A percentile compares a stretch with the other conserved stretches of the same genome.
Conservation (phyloP, 164 flowering plant species). For the Umbellularia californica region DNA sequence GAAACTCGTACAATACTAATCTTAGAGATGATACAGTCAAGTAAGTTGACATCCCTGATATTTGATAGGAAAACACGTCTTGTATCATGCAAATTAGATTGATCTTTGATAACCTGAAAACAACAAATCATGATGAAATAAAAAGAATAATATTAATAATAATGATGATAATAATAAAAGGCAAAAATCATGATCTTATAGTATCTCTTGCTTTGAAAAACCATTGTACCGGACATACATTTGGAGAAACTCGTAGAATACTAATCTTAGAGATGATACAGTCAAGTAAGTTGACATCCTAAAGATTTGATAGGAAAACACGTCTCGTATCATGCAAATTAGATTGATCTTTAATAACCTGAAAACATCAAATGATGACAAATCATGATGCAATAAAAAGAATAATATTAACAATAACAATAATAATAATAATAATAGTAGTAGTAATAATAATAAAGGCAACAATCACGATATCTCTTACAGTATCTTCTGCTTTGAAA, state of each 20-base stretch:
- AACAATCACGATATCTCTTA: slow-evolving; percentile 17
- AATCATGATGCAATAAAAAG: background rate
- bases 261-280: slow-evolving; percentile 48
- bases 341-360: slow-evolving; percentile 28
- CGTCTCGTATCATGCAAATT: slow-evolving; percentile 35
- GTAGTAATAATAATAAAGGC: background rate
- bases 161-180: background rate
- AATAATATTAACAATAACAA: background rate
- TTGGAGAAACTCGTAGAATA: slow-evolving; percentile 28
- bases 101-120: slow-evolving; percentile 30
- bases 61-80: slow-evolving; percentile 60
- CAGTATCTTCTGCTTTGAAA: slow-evolving; percentile 68
- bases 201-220: slow-evolving; percentile 25
- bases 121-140: background rate
- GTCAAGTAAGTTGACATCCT: slow-evolving; percentile 56
- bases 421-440: too few relatives aligned
- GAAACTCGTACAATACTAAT: slow-evolving; percentile 33
- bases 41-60: slow-evolving; percentile 49
- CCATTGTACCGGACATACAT: slow-evolving; percentile 61
- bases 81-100: slow-evolving; percentile 25
- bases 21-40: slow-evolving; percentile 53
- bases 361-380: background rate
- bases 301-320: slow-evolving; percentile 54
- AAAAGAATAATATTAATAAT: background rate
- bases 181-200: too few relatives aligned